Conservation (phyloP, 2,329 filamentous ascomycete species). For the Chrysoporthe puriensis region DNA sequence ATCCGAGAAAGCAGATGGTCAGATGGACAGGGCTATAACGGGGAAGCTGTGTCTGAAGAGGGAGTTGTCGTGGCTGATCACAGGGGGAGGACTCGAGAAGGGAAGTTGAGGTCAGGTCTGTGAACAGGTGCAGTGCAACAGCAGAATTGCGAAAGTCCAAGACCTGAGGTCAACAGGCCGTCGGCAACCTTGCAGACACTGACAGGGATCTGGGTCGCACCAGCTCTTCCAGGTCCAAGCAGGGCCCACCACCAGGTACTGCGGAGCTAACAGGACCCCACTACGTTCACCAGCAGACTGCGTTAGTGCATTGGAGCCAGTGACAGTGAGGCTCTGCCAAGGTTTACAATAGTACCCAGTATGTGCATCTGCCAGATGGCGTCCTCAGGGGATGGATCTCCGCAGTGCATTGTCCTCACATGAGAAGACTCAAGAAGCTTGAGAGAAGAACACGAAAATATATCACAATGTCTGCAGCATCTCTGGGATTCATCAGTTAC, state of each 20-base stretch:
- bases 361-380: not conserved
- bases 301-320: not conserved
- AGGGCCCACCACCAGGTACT: not conserved
- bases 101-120: not conserved
- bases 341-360: not conserved
- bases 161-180: slow-evolving; percentile 8
- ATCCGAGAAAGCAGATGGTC: not conserved
- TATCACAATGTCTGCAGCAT: not conserved
- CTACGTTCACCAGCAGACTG: not conserved
- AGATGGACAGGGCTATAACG: not conserved
- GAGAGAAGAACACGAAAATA: not conserved
- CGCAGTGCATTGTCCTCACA: not conserved
- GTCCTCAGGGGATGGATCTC: not conserved
- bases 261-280: not conserved
- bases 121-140: not conserved
- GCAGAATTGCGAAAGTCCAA: slow-evolving; percentile 8
- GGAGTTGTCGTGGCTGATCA: not conserved
- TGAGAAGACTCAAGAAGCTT: too few species aligned
- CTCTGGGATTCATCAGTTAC: not conserved
- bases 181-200: slow-evolving; percentile 5
- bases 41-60: not conserved
- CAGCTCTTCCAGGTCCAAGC: not conserved
- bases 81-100: not conserved
- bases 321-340: slow-evolving; percentile 3
- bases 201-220: not conserved